Evolutionary conservation across 2,329 filamentous ascomycete species (phyloP), one percentile per base, ranked within the genome.

Genomic region (Cladobotryum protrusum): DNA sequence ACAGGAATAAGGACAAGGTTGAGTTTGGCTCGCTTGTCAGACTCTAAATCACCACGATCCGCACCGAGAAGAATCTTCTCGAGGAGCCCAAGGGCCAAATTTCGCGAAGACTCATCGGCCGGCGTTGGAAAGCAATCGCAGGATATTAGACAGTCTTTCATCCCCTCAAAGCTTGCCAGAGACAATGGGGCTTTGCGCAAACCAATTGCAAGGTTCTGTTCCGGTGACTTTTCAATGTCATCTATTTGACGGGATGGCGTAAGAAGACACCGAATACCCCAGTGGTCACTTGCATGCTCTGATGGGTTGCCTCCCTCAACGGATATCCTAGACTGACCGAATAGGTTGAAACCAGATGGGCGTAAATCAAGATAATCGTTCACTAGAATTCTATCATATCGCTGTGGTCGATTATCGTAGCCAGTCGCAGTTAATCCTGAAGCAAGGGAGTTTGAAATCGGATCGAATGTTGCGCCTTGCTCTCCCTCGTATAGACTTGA

Each of bases 381-480:
- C 33, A 82, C 63, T 3, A 85, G 63, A 41, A 87, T 81, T 33
- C 83, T 73, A 57, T 86, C 82, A 53, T 86, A 86, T 43, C 84
- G 68, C 58, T 86, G 83, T 2, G 83, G 82, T 17, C 80, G 71
- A 55, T 74, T 75, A 43, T 78, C 72, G 43, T 70, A 63, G 1
- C 73, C 72, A 42, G 61, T 67, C 3, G 70, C 70, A 1, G 76
- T 73, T 3, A 74, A 73, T 11, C 71, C 67, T 1, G 75, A 72
- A 3, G 83, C 82, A 12, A 84, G 68, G 1, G 64, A 61, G 56
- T 87, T 87, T 5, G 65, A 65, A 2, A 65, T 65, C 1, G 82
- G 82, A 57, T 86, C 76, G 59, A 83, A 86, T 0, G 83, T 87
- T 3, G 81, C 79, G 1, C 82, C 83, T 53, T 81, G 72, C 60